phyloP scores from a whole-genome alignment of 1,284 basidiomycete genomes.

The Agroathelia rolfsii region DNA sequence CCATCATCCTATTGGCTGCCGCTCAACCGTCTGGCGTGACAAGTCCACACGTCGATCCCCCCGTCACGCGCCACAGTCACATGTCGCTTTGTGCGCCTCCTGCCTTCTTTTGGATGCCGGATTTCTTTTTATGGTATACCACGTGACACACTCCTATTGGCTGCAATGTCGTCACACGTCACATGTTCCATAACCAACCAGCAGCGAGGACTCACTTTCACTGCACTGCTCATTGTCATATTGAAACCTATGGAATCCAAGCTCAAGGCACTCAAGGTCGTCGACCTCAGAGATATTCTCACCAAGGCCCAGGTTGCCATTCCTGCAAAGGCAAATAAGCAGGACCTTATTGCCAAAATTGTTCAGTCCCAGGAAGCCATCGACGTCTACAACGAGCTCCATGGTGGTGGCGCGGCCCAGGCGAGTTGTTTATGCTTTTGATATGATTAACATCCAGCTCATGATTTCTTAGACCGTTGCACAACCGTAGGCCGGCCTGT shows the following conservation, averaged over 20 bases:
- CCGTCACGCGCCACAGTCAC: no score
- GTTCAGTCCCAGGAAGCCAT: constrained; percentile 40
- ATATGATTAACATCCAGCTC: constrained; percentile 14
- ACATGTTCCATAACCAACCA: no score
- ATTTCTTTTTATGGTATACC: no score
- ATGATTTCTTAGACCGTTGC: constrained; percentile 31
- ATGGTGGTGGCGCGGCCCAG: constrained; percentile 10
- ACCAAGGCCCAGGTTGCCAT: constrained; percentile 35
- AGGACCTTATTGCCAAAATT: constrained; percentile 56
- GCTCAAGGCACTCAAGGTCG: constrained; percentile 56
- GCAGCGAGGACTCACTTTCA: background rate
- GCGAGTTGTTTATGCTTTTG: constrained; percentile 10
- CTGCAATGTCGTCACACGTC: no score
- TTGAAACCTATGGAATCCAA: constrained; percentile 11
- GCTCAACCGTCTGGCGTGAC: no score
- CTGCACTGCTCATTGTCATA: background rate
- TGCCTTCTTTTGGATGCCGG: no score
- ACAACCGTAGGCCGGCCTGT: constrained; percentile 29
- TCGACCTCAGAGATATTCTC: constrained; percentile 58
- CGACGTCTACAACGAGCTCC: constrained; percentile 32
- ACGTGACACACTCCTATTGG: no score
- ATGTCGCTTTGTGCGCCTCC: no score
- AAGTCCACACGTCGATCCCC: no score
- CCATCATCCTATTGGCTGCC: no score
- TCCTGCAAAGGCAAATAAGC: constrained; percentile 51